A percentile compares a stretch with the other conserved stretches of the same genome.
phyloP scores from a whole-genome alignment of 1,284 basidiomycete genomes.

The Ustilago nuda region DNA sequence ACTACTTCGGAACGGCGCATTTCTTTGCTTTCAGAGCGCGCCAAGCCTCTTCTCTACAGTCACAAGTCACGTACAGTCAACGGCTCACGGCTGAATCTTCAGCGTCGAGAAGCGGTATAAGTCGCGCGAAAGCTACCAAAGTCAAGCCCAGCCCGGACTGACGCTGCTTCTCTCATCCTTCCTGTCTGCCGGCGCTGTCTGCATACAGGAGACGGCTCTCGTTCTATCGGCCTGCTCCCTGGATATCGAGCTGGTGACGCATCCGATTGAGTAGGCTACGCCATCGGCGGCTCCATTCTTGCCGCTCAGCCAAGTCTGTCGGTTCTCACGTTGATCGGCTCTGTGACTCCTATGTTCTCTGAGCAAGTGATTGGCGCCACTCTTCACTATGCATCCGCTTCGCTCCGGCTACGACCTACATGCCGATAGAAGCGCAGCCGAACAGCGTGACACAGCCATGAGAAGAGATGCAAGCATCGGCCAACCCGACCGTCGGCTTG shows the following conservation, averaged over 20 bases:
- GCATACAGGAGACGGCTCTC: background rate
- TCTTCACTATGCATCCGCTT: constrained; percentile 23
- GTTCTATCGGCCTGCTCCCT: too few relatives aligned
- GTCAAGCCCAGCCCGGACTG: too few relatives aligned
- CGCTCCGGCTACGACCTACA: constrained; percentile 20
- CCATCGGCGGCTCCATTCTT: background rate
- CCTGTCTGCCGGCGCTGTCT: background rate
- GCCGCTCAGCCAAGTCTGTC: background rate
- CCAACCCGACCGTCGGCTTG: constrained; percentile 15
- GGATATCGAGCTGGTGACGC: background rate
- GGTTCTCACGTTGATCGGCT: constrained; percentile 5
- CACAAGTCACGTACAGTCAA: too few relatives aligned
- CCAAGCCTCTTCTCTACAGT: too few relatives aligned
- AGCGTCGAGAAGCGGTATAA: too few relatives aligned
- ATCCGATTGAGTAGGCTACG: background rate
- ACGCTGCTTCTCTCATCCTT: too few relatives aligned
- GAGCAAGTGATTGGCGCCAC: background rate
- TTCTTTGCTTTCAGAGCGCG: too few relatives aligned
- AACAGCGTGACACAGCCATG: constrained; percentile 18
- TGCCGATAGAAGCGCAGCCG: constrained; percentile 4
- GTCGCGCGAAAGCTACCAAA: too few relatives aligned
- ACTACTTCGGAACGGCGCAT: too few relatives aligned
- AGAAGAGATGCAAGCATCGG: constrained; percentile 16
- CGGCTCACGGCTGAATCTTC: too few relatives aligned
- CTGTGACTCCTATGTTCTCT: background rate